Conservation (phyloP, 805 yeast genomes). For the Soucietia sequanensis region DNA sequence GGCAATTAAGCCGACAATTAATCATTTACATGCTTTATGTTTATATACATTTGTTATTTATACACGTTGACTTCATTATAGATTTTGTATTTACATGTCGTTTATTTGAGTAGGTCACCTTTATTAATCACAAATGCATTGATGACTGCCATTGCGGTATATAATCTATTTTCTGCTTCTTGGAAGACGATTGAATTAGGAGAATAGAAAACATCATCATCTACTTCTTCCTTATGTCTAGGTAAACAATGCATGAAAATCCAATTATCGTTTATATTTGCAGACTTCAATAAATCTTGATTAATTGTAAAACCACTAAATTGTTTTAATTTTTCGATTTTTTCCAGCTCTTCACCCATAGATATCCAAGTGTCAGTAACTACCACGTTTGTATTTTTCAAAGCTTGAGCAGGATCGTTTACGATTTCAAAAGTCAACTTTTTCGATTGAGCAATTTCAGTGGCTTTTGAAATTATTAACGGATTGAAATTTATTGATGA, state of each 20-base stretch:
- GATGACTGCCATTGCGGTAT: constrained; percentile 87
- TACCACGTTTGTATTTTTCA: constrained; percentile 65
- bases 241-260: constrained; percentile 95
- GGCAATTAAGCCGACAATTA: too few relatives aligned
- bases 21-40: too few relatives aligned
- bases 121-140: constrained; percentile 81
- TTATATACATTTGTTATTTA: too few relatives aligned
- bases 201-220: constrained; percentile 83
- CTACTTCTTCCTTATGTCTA: constrained; percentile 85
- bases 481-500: constrained; percentile 58
- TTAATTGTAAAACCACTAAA: constrained; percentile 82
- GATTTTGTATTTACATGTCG: too few relatives aligned
- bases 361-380: constrained; percentile 94
- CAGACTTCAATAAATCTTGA: constrained; percentile 52
- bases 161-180: constrained; percentile 90
- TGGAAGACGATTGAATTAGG: constrained; percentile 73
- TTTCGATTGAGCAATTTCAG: constrained; percentile 45
- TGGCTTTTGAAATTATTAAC: constrained; percentile 51
- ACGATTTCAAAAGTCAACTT: constrained; percentile 54
- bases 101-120: constrained; percentile 48
- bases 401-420: constrained; percentile 70
- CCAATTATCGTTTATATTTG: constrained; percentile 60
- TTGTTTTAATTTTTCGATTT: constrained; percentile 61
- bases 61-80: too few relatives aligned
- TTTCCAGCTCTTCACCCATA: constrained; percentile 90